Evolutionary conservation across 768 basidiomycete species (phyloP).

Genomic region (Ramaria sp.): DNA sequence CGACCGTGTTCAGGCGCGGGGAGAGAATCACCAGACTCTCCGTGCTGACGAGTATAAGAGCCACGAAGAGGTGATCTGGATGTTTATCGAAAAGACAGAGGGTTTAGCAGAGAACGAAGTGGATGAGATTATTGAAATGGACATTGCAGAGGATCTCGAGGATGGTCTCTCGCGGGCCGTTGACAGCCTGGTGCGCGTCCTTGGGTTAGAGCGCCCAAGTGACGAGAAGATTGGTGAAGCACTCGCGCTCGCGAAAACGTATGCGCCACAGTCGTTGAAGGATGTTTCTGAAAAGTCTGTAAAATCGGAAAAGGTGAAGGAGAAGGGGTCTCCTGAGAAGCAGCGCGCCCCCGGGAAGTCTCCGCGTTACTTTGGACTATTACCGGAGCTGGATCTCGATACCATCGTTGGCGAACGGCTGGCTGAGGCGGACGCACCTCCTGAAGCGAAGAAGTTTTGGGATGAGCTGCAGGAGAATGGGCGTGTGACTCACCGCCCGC

Average conservation of each 20-base stretch:
- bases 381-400: slow-evolving; percentile 60
- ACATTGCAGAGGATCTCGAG: slow-evolving; percentile 43
- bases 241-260: slow-evolving; percentile 29
- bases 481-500: slow-evolving; percentile 53
- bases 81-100: slow-evolving; percentile 58
- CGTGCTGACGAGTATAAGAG: slow-evolving; percentile 41
- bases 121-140: slow-evolving; percentile 59
- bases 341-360: slow-evolving; percentile 21
- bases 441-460: slow-evolving; percentile 35
- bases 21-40: slow-evolving; percentile 76
- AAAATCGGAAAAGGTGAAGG: slow-evolving; percentile 16
- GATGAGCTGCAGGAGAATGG: slow-evolving; percentile 28
- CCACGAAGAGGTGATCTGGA: slow-evolving; percentile 78
- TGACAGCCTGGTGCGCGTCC: slow-evolving; percentile 39
- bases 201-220: slow-evolving; percentile 42
- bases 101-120: slow-evolving; percentile 53
- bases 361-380: slow-evolving; percentile 69
- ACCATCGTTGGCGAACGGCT: slow-evolving; percentile 35
- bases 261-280: slow-evolving; percentile 27
- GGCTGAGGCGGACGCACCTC: slow-evolving; percentile 20
- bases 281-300: slow-evolving; percentile 12
- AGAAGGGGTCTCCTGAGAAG: slow-evolving; percentile 20
- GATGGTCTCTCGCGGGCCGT: slow-evolving; percentile 47
- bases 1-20: slow-evolving; percentile 63
- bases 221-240: slow-evolving; percentile 46